These are phyloP conservation scores for Pseudotsuga menziesii DNA, from an alignment of 75 land plant genomes.

Conservation along the genomic window DNA sequence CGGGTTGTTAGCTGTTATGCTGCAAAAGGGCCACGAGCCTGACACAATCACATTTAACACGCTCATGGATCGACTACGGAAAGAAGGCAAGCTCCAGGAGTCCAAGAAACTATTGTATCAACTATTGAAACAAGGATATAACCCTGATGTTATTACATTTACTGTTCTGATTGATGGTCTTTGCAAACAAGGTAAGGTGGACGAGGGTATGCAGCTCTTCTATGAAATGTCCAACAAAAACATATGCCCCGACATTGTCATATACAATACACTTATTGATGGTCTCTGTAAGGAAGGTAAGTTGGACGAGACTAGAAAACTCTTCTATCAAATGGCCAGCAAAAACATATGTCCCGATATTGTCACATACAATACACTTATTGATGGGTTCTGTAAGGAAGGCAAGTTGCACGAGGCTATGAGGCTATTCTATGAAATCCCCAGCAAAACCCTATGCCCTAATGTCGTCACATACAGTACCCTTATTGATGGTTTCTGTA, in stretches of 20 bases:
- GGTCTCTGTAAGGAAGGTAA: slow-evolving; percentile 10
- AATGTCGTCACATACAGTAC: background rate
- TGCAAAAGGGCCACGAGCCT: too few species aligned
- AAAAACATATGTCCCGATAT: slow-evolving; percentile 8
- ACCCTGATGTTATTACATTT: slow-evolving; percentile 11
- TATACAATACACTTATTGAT: slow-evolving; percentile 7
- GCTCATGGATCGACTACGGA: slow-evolving; percentile 12
- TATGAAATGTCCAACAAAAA: background rate
- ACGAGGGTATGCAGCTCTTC: background rate
- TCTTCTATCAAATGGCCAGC: slow-evolving; percentile 6
- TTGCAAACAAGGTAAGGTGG: slow-evolving; percentile 6
- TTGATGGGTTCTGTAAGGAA: slow-evolving; percentile 14
- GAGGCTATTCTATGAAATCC: background rate
- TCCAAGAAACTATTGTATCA: slow-evolving; percentile 1
- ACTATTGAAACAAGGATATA: background rate
- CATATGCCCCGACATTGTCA: slow-evolving; percentile 5
- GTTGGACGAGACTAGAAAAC: slow-evolving; percentile 4
- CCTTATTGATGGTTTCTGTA: background rate
- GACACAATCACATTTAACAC: too few species aligned
- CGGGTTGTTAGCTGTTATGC: too few species aligned
- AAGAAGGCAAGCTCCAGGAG: background rate
- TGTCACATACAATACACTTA: slow-evolving; percentile 12
- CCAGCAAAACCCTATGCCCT: background rate
- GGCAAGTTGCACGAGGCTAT: slow-evolving; percentile 11
- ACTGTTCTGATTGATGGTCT: slow-evolving; percentile 12